A percentile compares a stretch with the other conserved stretches of the same genome.
These are phyloP conservation scores for Cercospora sesami DNA, from an alignment of 2,329 filamentous ascomycete species.

Conservation along the genomic window DNA sequence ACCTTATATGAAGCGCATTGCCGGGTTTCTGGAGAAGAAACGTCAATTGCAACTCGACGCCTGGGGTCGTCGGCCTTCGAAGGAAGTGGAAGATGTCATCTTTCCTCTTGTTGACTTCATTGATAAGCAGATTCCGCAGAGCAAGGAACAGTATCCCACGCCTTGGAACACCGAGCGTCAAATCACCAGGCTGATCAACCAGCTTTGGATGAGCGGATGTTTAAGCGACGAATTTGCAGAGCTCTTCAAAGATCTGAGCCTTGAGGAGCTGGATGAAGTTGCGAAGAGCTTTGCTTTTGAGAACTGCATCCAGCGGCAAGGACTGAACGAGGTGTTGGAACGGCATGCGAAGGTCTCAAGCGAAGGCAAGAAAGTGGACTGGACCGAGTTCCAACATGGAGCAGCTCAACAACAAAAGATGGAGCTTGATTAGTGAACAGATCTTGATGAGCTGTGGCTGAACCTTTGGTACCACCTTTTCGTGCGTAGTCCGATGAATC, in stretches of 20 bases:
- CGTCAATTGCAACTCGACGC: slow-evolving; percentile 54
- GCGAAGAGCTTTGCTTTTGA: slow-evolving; percentile 57
- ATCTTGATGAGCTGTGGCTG: background rate
- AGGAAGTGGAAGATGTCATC: slow-evolving; percentile 47
- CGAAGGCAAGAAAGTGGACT: background rate
- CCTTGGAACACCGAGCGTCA: slow-evolving; percentile 38
- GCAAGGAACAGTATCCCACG: slow-evolving; percentile 35
- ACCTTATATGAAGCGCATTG: slow-evolving; percentile 51
- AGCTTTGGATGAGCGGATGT: slow-evolving; percentile 54
- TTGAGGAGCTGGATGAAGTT: slow-evolving; percentile 57
- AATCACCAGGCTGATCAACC: slow-evolving; percentile 45
- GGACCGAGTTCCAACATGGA: slow-evolving; percentile 5
- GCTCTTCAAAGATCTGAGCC: slow-evolving; percentile 54
- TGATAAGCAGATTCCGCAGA: slow-evolving; percentile 32
- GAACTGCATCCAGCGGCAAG: slow-evolving; percentile 54
- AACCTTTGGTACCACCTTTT: background rate
- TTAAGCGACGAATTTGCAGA: slow-evolving; percentile 58
- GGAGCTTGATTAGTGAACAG: slow-evolving; percentile 11
- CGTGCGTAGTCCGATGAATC: background rate
- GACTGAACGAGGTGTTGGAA: slow-evolving; percentile 56
- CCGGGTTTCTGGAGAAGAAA: slow-evolving; percentile 59
- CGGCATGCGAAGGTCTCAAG: slow-evolving; percentile 41
- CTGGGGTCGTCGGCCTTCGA: slow-evolving; percentile 51
- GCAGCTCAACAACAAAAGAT: background rate
- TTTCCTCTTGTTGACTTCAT: slow-evolving; percentile 42